Evolutionary conservation across 345 rosid species (phyloP).

Genomic region (Gossypium anomalum): DNA sequence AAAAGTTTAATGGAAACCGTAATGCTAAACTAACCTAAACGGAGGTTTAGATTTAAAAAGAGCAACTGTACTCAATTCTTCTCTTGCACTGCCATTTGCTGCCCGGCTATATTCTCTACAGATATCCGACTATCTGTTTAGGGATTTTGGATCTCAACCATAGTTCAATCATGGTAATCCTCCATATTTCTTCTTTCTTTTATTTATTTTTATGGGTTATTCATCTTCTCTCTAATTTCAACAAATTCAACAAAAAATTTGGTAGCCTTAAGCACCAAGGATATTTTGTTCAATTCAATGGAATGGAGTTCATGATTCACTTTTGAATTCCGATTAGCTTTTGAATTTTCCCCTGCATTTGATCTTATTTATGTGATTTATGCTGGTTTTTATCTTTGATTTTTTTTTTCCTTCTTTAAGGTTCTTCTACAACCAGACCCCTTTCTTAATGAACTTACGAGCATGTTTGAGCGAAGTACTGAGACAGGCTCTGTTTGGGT

Average conservation of each 20-base stretch:
- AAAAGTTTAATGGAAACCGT: no score
- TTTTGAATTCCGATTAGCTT: not conserved
- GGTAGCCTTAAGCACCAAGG: not conserved
- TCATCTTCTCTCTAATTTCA: not conserved
- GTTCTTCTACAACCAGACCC: slow-evolving; percentile 80
- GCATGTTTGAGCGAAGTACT: slow-evolving; percentile 78
- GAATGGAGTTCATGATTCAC: not conserved
- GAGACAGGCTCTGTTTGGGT: slow-evolving; percentile 92
- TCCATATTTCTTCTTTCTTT: not conserved
- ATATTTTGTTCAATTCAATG: not conserved
- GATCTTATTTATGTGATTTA: not conserved
- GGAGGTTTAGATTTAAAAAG: not conserved
- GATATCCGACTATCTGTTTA: not conserved
- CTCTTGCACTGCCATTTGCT: not conserved
- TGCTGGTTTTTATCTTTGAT: not conserved
- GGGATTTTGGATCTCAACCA: not conserved
- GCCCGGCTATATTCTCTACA: no score
- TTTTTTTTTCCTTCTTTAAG: slow-evolving; percentile 22
- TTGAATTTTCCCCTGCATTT: not conserved
- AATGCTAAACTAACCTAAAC: no score
- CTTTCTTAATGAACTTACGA: slow-evolving; percentile 81
- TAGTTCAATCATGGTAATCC: not conserved
- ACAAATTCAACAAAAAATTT: not conserved
- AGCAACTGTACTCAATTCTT: not conserved
- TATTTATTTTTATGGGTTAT: not conserved